Percentiles rank a stretch among this genome's conserved stretches.
Conservation (phyloP, 257 asterid species). For the Voacanga thouarsii region DNA sequence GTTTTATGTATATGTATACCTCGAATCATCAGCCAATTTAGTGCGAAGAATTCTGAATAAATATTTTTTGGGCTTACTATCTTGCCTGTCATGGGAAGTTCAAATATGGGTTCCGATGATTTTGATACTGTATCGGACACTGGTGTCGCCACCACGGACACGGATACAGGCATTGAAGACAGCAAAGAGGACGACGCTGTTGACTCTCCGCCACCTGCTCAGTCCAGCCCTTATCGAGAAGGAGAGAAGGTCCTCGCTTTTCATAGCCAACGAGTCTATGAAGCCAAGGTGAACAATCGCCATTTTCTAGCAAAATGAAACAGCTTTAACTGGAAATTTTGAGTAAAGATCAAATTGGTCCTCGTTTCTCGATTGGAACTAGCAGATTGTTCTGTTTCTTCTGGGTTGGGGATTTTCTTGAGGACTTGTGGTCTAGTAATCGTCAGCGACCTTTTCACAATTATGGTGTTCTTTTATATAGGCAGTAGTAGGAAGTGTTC, state of each 20-base stretch:
- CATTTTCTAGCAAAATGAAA: not conserved
- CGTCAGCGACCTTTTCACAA: not conserved
- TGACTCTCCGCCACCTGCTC: conserved; percentile 19
- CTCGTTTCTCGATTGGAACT: not conserved
- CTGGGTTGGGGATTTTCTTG: not conserved
- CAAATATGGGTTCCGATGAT: conserved; percentile 18
- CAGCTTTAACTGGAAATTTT: not conserved
- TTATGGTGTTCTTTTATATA: not conserved
- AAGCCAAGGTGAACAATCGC: conserved; percentile 56
- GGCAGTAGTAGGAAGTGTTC: no score
- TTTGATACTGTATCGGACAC: conserved; percentile 17
- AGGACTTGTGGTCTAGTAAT: not conserved
- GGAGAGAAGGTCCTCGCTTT: conserved; percentile 72
- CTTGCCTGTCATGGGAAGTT: conserved; percentile 17
- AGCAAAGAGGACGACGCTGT: conserved; percentile 27
- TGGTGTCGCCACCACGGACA: conserved; percentile 22
- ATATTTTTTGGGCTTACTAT: not conserved
- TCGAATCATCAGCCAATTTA: not conserved
- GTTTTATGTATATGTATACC: not conserved
- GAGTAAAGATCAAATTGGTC: not conserved
- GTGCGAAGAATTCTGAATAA: not conserved
- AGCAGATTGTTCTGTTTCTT: not conserved
- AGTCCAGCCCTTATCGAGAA: conserved; percentile 32
- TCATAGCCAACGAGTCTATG: conserved; percentile 45
- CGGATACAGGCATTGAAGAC: conserved; percentile 15